Evolutionary conservation across 2,329 filamentous ascomycete genomes (phyloP), one percentile per base, ranked within the genome.

Genomic region (Talaromyces atroroseus): DNA sequence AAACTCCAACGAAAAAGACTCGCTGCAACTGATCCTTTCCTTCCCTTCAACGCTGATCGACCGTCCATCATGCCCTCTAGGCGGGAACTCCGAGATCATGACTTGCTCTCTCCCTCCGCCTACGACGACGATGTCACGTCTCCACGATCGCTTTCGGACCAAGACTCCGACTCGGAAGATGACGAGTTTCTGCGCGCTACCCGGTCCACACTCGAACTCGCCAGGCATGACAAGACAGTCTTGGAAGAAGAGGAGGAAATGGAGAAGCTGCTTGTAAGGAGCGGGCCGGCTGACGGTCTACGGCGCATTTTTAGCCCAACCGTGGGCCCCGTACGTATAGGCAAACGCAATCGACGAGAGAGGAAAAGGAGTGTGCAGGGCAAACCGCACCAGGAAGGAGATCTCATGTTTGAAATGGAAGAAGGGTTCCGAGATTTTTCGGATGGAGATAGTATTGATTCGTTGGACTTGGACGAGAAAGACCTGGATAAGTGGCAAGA

Each of bases 321-420:
- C 36, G 73, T 71, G 40, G 76, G 73, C 56, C 81, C 77, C 18
- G 74, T 75, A 29, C 78, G 80, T 29, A 79, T 81, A 54, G 67
- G 81, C 10, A 72, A 75, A 24, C 64, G 70, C 61, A 79, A 83
- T 62, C 82, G 80, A 64, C 78, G 78, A 56, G 71, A 76, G 44
- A 65, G 66, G 59, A 77, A 64, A 83, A 82, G 66, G 38, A 64
- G 78, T 74, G 20, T 49, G 5, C 56, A 53, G 23, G 73, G 78
- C 80, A 60, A 76, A 73, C 61, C 69, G 82, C 66, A 71, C 79
- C 88, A 90, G 67, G 84, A 89, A 62, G 86, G 87, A 38, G 83
- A 86, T 70, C 76, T 95, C 65, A 89, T 95, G 86, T 92, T 90
- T 70, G 89, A 94, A 74, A 90, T 92, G 87, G 92, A 96, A 71